Percentiles rank a stretch among this genome's conserved stretches.
These are phyloP conservation scores for Casaregolazyma lundiana DNA, from an alignment of 1,139 yeast species.

Conservation along the genomic window DNA sequence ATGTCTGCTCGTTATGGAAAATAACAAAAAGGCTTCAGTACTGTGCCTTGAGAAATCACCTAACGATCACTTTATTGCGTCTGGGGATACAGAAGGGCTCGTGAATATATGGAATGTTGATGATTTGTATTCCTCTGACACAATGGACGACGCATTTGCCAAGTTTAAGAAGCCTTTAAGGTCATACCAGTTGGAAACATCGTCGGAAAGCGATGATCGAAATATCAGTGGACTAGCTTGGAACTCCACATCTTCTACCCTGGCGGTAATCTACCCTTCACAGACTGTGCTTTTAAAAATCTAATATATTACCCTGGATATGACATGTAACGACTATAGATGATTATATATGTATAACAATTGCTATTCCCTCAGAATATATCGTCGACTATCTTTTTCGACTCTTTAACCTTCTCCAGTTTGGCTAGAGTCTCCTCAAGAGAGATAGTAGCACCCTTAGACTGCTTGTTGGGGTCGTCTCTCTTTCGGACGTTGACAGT, in stretches of 20 bases:
- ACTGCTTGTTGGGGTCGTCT: slow-evolving; percentile 80
- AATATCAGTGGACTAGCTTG: slow-evolving; percentile 24
- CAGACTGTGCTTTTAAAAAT: slow-evolving; percentile 9
- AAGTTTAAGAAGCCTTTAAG: slow-evolving; percentile 13
- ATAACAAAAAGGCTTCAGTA: slow-evolving; percentile 48
- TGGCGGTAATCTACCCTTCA: slow-evolving; percentile 24
- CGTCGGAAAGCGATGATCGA: slow-evolving; percentile 7
- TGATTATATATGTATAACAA: slow-evolving; percentile 1
- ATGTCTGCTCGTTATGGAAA: slow-evolving; percentile 36
- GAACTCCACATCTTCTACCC: slow-evolving; percentile 23
- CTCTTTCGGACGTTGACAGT: slow-evolving; percentile 91
- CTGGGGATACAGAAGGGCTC: slow-evolving; percentile 61
- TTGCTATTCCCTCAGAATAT: slow-evolving; percentile 16
- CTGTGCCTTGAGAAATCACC: slow-evolving; percentile 52
- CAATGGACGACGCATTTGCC: slow-evolving; percentile 5
- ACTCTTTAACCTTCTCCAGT: slow-evolving; percentile 39
- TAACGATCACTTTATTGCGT: slow-evolving; percentile 45
- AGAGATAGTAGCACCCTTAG: slow-evolving; percentile 77
- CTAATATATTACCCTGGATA: slow-evolving; percentile 3
- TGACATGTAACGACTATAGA: slow-evolving; percentile 1
- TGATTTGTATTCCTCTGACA: not conserved
- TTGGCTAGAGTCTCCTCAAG: slow-evolving; percentile 68
- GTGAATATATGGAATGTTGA: slow-evolving; percentile 50
- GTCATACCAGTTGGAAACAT: slow-evolving; percentile 13
- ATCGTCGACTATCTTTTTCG: slow-evolving; percentile 20